These are phyloP conservation scores for Shiraia bambusicola DNA, from an alignment of 2,329 filamentous ascomycete species.

Conservation along the genomic window DNA sequence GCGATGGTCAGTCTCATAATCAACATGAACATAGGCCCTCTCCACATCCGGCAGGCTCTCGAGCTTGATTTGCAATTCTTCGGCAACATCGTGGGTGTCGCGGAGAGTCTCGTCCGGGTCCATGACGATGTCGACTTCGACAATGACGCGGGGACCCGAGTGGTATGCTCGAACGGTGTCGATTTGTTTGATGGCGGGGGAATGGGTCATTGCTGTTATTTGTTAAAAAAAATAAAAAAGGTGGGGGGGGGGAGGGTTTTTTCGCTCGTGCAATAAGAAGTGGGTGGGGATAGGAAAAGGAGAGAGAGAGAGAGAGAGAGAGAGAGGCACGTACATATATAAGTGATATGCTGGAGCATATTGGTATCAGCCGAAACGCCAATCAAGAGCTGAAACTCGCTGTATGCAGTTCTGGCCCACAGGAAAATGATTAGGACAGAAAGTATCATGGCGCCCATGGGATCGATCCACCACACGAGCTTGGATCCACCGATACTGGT, in stretches of 20 bases:
- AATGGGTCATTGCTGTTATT: constrained; percentile 73
- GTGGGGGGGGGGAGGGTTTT: too few species aligned
- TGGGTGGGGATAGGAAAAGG: neutral
- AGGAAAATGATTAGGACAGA: constrained; percentile 75
- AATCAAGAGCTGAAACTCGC: constrained; percentile 87
- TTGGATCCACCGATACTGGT: constrained; percentile 90
- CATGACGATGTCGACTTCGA: constrained; percentile 97
- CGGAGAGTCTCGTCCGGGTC: constrained; percentile 69
- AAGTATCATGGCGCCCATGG: constrained; percentile 82
- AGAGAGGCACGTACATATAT: constrained; percentile 76
- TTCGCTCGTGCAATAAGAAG: neutral
- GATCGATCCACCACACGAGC: constrained; percentile 92
- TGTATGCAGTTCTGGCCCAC: constrained; percentile 83
- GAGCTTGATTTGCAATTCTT: constrained; percentile 90
- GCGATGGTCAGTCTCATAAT: constrained; percentile 95
- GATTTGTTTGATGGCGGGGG: constrained; percentile 74
- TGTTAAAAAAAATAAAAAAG: too few species aligned
- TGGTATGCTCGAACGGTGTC: constrained; percentile 96
- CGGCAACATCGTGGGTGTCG: constrained; percentile 88
- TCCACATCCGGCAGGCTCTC: constrained; percentile 91
- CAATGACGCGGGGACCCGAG: constrained; percentile 81
- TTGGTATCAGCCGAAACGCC: constrained; percentile 83
- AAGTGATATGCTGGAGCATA: constrained; percentile 91
- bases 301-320: too few species aligned
- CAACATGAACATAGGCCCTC: constrained; percentile 92